Evolutionary conservation across 805 yeast species (phyloP).

Genomic region (Ogataea trehaloabstinens): DNA sequence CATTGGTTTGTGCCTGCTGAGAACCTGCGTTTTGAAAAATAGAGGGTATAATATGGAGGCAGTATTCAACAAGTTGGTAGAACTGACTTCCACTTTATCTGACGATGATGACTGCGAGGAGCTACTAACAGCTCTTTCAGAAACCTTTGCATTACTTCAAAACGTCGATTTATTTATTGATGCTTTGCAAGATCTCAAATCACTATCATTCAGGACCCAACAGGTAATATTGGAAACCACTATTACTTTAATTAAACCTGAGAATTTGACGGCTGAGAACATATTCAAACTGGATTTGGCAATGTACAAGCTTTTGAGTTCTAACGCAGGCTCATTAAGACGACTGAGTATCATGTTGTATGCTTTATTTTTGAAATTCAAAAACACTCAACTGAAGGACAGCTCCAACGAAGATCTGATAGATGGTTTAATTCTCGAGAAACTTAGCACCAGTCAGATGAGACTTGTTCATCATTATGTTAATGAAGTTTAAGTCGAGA

Average conservation of each 20-base stretch:
- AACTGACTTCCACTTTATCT: slow-evolving; percentile 7
- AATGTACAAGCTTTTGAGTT: slow-evolving; percentile 28
- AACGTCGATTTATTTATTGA: slow-evolving; percentile 40
- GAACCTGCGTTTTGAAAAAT: slow-evolving; percentile 17
- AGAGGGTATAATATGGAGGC: slow-evolving; percentile 3
- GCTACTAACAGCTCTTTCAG: slow-evolving; percentile 28
- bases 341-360: slow-evolving; percentile 38
- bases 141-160: slow-evolving; percentile 37
- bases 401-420: slow-evolving; percentile 21
- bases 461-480: slow-evolving; percentile 47
- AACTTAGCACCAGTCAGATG: slow-evolving; percentile 41
- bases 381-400: slow-evolving; percentile 11
- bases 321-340: slow-evolving; percentile 37
- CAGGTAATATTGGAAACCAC: slow-evolving; percentile 17
- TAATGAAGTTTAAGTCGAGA: background rate
- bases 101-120: slow-evolving; percentile 14
- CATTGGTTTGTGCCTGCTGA: slow-evolving; percentile 13
- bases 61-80: slow-evolving; percentile 17
- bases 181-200: slow-evolving; percentile 12
- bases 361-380: slow-evolving; percentile 28
- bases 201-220: slow-evolving; percentile 22
- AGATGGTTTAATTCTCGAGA: slow-evolving; percentile 33
- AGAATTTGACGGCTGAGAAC: slow-evolving; percentile 19
- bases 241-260: slow-evolving; percentile 7
- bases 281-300: slow-evolving; percentile 32